phyloP scores from a whole-genome alignment of 106 monocot genomes.

The Iris macrosiphon region DNA sequence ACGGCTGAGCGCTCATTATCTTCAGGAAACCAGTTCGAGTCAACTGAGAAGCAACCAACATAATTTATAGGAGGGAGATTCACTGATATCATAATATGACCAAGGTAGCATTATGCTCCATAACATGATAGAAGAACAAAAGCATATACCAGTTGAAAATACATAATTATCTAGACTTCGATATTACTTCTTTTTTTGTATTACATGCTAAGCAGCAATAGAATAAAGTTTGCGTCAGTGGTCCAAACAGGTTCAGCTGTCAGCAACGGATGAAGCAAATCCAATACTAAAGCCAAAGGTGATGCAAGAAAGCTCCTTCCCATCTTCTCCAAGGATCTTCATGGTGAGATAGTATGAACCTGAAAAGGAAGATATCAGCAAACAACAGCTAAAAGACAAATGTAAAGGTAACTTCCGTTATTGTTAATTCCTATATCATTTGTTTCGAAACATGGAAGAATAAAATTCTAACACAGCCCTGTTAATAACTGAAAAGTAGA shows the following conservation, averaged over 20 bases:
- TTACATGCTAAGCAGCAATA: neutral
- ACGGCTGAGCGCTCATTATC: too few relatives aligned
- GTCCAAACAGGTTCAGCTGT: constrained; percentile 17
- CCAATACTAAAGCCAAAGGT: constrained; percentile 44
- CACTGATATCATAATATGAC: too few relatives aligned
- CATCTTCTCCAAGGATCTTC: constrained; percentile 36
- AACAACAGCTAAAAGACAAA: neutral
- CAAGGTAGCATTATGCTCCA: too few relatives aligned
- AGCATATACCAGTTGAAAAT: too few relatives aligned
- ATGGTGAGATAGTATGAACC: constrained; percentile 55
- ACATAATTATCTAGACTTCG: too few relatives aligned
- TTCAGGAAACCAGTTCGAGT: too few relatives aligned
- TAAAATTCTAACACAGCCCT: neutral
- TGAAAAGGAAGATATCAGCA: constrained; percentile 15
- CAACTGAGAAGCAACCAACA: too few relatives aligned
- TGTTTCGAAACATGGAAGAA: neutral
- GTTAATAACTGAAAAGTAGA: neutral
- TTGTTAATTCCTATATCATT: too few relatives aligned
- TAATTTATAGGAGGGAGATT: too few relatives aligned
- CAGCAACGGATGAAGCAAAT: constrained; percentile 15
- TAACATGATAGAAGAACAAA: too few relatives aligned
- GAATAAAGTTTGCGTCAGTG: neutral
- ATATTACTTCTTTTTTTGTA: too few relatives aligned
- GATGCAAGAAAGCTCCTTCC: constrained; percentile 40
- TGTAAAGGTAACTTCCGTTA: neutral